These are phyloP conservation scores for Ettlia oleoabundans DNA, from an alignment of 139 green algal genomes.

Conservation along the genomic window DNA sequence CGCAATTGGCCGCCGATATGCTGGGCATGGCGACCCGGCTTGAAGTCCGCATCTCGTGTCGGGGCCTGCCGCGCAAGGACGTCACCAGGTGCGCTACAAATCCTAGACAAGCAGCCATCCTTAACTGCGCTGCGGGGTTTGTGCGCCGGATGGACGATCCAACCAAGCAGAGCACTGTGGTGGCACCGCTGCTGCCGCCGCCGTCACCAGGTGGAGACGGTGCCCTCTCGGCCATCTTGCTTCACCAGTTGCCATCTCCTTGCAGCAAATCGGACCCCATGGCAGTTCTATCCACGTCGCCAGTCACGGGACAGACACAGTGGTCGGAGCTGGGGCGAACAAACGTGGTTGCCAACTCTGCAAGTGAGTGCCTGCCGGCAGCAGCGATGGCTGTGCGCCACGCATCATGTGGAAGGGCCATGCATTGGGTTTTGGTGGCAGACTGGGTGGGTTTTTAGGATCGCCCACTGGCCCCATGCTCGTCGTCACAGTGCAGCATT, in stretches of 20 bases:
- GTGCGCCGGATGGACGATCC: background rate
- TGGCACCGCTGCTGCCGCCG: background rate
- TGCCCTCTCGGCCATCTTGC: too few relatives aligned
- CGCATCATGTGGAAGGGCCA: too few relatives aligned
- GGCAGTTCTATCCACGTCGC: background rate
- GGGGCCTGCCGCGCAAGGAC: constrained; percentile 9
- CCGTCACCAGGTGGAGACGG: background rate
- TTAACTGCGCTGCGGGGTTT: background rate
- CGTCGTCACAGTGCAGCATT: too few relatives aligned
- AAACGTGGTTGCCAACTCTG: constrained; percentile 6
- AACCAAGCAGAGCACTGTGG: too few relatives aligned
- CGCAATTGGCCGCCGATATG: background rate
- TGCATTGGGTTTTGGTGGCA: too few relatives aligned
- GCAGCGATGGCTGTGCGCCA: background rate
- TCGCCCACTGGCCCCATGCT: too few relatives aligned
- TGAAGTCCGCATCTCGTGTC: background rate
- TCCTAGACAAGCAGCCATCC: background rate
- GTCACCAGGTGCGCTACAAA: background rate
- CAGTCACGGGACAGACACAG: background rate
- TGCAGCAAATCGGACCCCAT: constrained; percentile 28
- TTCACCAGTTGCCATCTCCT: background rate
- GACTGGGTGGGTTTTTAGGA: too few relatives aligned
- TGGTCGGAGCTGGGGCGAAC: constrained; percentile 16
- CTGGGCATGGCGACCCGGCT: background rate
- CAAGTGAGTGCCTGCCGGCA: background rate